A percentile compares a stretch with the other conserved stretches of the same genome.
phyloP scores from a whole-genome alignment of 768 basidiomycete genomes.

The Termitomyces sp. region DNA sequence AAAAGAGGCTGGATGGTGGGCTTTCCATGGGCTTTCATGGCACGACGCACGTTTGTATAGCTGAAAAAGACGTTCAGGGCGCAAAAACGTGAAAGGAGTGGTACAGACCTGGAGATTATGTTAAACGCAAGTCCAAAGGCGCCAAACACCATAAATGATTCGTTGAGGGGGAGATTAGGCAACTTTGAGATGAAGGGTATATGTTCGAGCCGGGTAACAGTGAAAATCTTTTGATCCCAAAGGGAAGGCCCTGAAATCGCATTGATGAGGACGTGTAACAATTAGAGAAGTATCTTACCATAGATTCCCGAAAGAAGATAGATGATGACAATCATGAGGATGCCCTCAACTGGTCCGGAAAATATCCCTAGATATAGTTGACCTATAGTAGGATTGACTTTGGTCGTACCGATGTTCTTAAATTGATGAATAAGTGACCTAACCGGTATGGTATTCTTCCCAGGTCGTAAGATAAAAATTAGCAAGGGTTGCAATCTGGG shows the following conservation, averaged over 20 bases:
- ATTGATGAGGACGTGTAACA: neutral
- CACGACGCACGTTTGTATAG: conserved; percentile 76
- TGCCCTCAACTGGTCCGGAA: conserved; percentile 96
- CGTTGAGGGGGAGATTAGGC: conserved; percentile 75
- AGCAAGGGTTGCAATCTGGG: conserved; percentile 68
- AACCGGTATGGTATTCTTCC: conserved; percentile 86
- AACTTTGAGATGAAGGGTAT: conserved; percentile 43
- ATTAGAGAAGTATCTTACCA: conserved; percentile 36
- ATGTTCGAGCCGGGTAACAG: conserved; percentile 49
- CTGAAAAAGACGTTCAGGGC: conserved; percentile 26
- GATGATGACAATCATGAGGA: conserved; percentile 75
- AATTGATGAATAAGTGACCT: conserved; percentile 7
- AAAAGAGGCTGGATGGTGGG: conserved; percentile 53
- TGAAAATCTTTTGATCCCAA: conserved; percentile 71
- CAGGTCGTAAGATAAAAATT: conserved; percentile 83
- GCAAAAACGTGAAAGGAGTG: neutral
- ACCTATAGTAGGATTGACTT: conserved; percentile 39
- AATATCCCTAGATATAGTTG: conserved; percentile 88
- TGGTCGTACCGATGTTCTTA: neutral
- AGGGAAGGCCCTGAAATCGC: conserved; percentile 56
- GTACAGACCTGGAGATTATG: conserved; percentile 58
- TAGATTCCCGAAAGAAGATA: conserved; percentile 75
- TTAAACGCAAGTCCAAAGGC: conserved; percentile 71
- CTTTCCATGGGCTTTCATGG: conserved; percentile 31
- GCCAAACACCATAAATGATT: conserved; percentile 81